Base-by-base conservation (phyloP, 73 alveolate genomes). In the Blepharisma stoltei region DNA sequence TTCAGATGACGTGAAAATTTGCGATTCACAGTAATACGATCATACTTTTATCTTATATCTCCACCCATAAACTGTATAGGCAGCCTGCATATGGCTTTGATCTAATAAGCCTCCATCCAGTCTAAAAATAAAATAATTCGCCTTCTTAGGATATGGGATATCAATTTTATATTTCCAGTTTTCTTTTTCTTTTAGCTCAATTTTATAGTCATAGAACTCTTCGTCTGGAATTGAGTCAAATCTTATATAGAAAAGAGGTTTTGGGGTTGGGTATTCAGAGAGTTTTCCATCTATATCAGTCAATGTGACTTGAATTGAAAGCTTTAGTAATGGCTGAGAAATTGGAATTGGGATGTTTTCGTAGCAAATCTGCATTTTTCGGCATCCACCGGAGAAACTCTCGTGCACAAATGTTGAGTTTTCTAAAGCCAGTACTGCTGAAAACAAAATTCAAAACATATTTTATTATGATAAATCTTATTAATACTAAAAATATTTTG, bases 201-300 rank as follows among this genome's bases (percentile, higher is more conserved):
- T 9, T 14, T 60, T 18, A 60, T 18, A 60, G 5, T n/a, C 38
- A 38, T 60, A 25, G 23, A 18, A 25, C 14, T 60, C 23, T 5
- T 60, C 73, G 5, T 60, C 23, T 60, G 73, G 73, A 25, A 60
- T 38, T 20, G 48, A n/a, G 46, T 60, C 73, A 11, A 20, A 25
- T 14, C 73, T 60, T 8, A 14, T 25, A 25, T 20, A 60, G 14
- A 38, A 8, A 14, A 14, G 0, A 14, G 73, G 73, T 60, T 60
- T 60, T 60, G 73, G 73, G 73, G 37, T 25, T 60, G 73, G 73
- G 46, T 60, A 60, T 60, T 60, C 73, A 25, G 46, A 14, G 11
- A 60, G 73, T 60, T 60, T 38, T 14, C 49, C 49, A 38, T 60
- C 73, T n/a, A 18, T n/a, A 25, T 60, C 45, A 32, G 0, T 32